Percentiles rank a stretch among this genome's conserved stretches.
Evolutionary conservation across 2,329 filamentous ascomycete genomes (phyloP).

Genomic region (Chrysoporthe cubensis): DNA sequence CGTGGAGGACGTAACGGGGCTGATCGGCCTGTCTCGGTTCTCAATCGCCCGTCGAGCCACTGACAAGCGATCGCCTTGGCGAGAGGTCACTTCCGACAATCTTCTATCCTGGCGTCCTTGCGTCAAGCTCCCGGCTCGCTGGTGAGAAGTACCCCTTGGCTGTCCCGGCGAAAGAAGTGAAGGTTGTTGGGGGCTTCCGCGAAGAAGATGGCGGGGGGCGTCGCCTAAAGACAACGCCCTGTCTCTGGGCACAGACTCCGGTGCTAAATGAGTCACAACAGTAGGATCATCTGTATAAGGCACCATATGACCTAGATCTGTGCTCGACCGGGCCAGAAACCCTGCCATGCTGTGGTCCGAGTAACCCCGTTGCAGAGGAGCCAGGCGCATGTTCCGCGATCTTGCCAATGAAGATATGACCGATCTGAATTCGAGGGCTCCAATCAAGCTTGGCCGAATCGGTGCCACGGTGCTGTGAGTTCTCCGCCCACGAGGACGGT

Average conservation of each 20-base stretch:
- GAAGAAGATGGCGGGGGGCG: constrained; percentile 37
- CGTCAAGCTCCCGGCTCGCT: neutral
- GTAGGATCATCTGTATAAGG: constrained; percentile 23
- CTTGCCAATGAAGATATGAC: constrained; percentile 85
- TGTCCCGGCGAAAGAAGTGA: neutral
- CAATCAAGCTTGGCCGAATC: constrained; percentile 90
- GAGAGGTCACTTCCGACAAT: constrained; percentile 4
- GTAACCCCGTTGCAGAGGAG: constrained; percentile 71
- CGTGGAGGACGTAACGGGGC: constrained; percentile 31
- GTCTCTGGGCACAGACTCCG: constrained; percentile 35
- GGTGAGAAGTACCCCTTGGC: constrained; percentile 3
- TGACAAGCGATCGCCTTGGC: constrained; percentile 14
- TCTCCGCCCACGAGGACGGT: constrained; percentile 66
- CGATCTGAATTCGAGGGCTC: constrained; percentile 90
- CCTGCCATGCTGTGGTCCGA: constrained; percentile 59
- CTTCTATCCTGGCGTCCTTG: neutral
- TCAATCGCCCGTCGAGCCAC: constrained; percentile 35
- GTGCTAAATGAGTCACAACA: constrained; percentile 10
- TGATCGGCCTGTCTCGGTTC: constrained; percentile 31
- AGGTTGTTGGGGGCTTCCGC: constrained; percentile 27
- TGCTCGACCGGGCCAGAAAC: constrained; percentile 19
- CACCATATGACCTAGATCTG: constrained; percentile 16
- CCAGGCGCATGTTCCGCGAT: constrained; percentile 74
- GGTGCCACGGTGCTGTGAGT: constrained; percentile 78
- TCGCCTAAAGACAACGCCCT: constrained; percentile 55